These are phyloP conservation scores for Crepidotus variabilis DNA, from an alignment of 768 basidiomycete species.

Conservation along the genomic window DNA sequence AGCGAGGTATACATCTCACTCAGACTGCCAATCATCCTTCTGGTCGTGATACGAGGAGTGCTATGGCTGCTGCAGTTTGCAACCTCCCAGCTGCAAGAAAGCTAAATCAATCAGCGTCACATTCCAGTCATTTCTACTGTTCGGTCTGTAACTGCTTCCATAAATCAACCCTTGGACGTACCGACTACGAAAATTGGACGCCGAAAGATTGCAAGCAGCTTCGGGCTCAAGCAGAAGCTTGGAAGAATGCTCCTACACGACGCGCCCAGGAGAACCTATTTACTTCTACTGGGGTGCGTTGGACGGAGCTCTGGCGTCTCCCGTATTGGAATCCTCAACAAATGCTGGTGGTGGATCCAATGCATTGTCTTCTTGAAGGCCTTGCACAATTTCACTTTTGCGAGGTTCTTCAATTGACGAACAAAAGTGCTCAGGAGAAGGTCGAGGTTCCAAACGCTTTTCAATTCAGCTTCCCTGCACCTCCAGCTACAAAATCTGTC, in stretches of 20 bases:
- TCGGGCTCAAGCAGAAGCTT: constrained; percentile 6
- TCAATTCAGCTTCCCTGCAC: constrained; percentile 1
- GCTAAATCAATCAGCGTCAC: constrained; percentile 1
- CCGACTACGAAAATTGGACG: constrained; percentile 8
- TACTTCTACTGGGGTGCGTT: constrained; percentile 6
- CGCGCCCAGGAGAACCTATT: constrained; percentile 2
- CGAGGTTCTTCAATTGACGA: constrained; percentile 7
- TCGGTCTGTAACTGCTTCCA: constrained; percentile 13
- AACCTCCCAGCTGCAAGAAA: constrained; percentile 14
- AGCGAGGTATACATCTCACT: constrained; percentile 4
- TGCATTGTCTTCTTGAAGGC: constrained; percentile 13
- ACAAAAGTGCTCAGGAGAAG: neutral
- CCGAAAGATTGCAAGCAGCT: no score
- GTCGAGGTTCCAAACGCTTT: constrained; percentile 1
- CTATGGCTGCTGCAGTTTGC: constrained; percentile 1
- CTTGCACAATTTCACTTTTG: constrained; percentile 21
- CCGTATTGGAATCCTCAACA: constrained; percentile 15
- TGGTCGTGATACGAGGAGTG: constrained; percentile 3
- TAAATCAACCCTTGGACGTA: constrained; percentile 8
- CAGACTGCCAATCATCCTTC: constrained; percentile 5
- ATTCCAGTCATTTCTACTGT: constrained; percentile 6
- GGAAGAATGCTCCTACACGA: constrained; percentile 3
- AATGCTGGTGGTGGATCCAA: constrained; percentile 13
- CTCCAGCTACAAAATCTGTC: neutral
- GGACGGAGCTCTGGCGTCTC: constrained; percentile 13